Conservation (phyloP, 108 stramenopile genomes). For the Asterionellopsis glacialis region DNA sequence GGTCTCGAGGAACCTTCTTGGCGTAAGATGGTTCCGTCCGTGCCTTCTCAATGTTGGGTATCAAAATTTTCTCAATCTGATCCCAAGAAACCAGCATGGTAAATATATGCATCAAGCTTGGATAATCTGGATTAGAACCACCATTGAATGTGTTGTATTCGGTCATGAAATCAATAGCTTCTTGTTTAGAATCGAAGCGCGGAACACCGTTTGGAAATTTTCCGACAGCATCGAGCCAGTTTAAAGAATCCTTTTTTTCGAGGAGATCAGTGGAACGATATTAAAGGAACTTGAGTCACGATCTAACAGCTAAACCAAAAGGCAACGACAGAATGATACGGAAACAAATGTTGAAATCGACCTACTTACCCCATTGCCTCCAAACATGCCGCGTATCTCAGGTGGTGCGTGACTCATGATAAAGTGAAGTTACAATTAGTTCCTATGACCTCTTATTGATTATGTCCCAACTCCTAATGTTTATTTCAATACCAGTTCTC, state of each 20-base stretch:
- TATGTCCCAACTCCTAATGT: too few species aligned
- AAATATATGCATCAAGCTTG: conserved; percentile 82
- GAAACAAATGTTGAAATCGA: too few species aligned
- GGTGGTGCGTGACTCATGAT: conserved; percentile 18
- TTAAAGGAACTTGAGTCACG: too few species aligned
- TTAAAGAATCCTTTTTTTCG: conserved; percentile 68
- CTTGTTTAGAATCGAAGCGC: conserved; percentile 63
- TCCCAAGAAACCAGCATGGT: conserved; percentile 83
- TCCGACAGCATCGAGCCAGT: conserved; percentile 69
- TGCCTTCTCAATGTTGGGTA: conserved; percentile 74
- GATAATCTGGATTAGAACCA: conserved; percentile 79
- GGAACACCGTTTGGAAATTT: conserved; percentile 86
- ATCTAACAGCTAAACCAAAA: too few species aligned
- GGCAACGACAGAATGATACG: too few species aligned
- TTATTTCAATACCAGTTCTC: too few species aligned
- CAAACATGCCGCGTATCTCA: conserved; percentile 82
- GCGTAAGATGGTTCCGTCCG: conserved; percentile 64
- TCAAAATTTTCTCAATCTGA: conserved; percentile 69
- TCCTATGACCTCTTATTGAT: too few species aligned
- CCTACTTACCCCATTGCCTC: conserved; percentile 8
- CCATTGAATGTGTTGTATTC: conserved; percentile 70
- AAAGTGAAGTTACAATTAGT: too few species aligned
- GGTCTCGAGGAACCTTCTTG: conserved; percentile 43
- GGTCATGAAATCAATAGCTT: conserved; percentile 67
- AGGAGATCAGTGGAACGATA: background rate